Evolutionary conservation across 495 filamentous ascomycete species (phyloP).

Genomic region (Letharia columbiana): DNA sequence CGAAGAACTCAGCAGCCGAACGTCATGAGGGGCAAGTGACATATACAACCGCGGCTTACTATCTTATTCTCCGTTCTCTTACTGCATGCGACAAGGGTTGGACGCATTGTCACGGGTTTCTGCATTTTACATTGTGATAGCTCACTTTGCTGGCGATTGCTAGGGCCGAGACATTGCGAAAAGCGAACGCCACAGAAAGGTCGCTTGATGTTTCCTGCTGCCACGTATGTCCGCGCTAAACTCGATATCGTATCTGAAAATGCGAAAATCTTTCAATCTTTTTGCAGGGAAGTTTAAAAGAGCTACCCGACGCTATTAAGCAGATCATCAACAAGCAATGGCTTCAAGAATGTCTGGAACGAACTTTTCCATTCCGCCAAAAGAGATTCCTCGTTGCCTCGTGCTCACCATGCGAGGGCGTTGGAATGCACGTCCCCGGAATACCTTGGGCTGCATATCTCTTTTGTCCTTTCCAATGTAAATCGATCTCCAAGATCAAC

Average conservation of each 20-base stretch:
- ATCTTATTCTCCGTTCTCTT: not conserved
- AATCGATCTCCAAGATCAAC: not conserved
- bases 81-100: not conserved
- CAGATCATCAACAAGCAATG: not conserved
- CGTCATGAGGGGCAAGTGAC: not conserved
- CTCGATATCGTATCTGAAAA: not conserved
- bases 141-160: not conserved
- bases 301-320: not conserved
- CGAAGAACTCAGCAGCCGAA: not conserved
- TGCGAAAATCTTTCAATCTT: not conserved
- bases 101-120: not conserved
- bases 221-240: not conserved
- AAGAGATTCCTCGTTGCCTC: not conserved
- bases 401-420: slow-evolving; percentile 12
- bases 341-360: not conserved
- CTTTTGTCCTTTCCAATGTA: not conserved
- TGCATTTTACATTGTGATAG: not conserved
- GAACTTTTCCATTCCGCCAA: no score
- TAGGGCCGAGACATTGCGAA: not conserved
- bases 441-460: not conserved
- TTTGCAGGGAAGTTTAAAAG: not conserved
- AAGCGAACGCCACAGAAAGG: not conserved
- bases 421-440: not conserved
- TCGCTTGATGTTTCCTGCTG: not conserved
- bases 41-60: not conserved